Base-by-base conservation (phyloP, 163 green algal species). In the Chlorella variabilis region DNA sequence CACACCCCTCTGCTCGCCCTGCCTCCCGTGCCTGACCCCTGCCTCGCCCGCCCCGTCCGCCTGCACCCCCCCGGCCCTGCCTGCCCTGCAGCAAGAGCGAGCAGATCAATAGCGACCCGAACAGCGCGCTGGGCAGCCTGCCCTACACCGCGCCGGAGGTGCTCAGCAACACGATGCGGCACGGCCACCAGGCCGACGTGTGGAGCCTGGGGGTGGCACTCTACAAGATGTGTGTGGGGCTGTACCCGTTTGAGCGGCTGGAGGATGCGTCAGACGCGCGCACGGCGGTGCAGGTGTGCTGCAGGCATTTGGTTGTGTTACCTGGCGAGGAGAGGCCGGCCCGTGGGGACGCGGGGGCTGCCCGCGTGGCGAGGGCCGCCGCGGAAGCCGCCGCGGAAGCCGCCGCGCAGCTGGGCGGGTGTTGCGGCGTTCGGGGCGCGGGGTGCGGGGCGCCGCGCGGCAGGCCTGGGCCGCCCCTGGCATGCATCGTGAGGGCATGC, bases 181-280 rank as follows among this genome's bases (percentile, higher is more conserved):
- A 78, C 33, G 80, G 84, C 20, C 74, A 61, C 31, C 73, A 80
- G 38, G 75, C 81, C 0, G 89, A 93, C 48, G 79, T 92, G 48
- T 93, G 89, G 89, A 71, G 62, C 38, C 71, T 89, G 66, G 90
- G 88, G 0, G 87, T 91, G 21, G 87, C 86, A 58, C 83, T 92
- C 9, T 94, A 88, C 83, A 85, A 89, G 45, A 86, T 92, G 79
- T 63, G 87, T 8, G 81, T 82, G 17, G 90, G 90, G 15, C 65
- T 61, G 71, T 92, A 90, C 68, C 90, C 90, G 7, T 93, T 92
- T 82, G 87, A 92, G 79, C 81, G 87, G 45, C 74, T 85, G 29
- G 83, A 79, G 31, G 84, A 89, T 54, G 66, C 23, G 6, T 4
- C n/a, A 3, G 75, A 80, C 27, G 49, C 71, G 48, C 76, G 79